These are phyloP conservation scores for Mycena metata DNA, from an alignment of 768 basidiomycete species.

Conservation along the genomic window DNA sequence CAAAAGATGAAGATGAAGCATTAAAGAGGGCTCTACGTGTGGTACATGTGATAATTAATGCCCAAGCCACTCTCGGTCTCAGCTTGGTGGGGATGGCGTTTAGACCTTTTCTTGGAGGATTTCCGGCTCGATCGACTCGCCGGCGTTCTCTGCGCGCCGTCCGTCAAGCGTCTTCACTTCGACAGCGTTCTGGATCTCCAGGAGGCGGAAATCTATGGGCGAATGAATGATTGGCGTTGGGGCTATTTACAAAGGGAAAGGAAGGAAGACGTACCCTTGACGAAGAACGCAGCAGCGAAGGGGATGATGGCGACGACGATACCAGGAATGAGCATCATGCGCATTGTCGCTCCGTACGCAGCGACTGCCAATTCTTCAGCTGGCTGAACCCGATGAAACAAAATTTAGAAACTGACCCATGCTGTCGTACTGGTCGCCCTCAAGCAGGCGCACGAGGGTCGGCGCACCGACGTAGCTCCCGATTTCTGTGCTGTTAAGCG, in stretches of 20 bases:
- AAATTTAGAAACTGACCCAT: constrained; percentile 50
- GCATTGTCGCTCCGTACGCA: constrained; percentile 55
- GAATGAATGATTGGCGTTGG: not conserved
- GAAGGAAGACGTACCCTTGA: constrained; percentile 50
- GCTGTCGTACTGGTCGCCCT: constrained; percentile 55
- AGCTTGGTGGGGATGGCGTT: not conserved
- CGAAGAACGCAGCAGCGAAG: constrained; percentile 56
- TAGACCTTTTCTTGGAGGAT: constrained; percentile 28
- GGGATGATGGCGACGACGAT: constrained; percentile 61
- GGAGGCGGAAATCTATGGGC: constrained; percentile 58
- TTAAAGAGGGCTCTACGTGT: not conserved
- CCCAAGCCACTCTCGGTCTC: too few relatives aligned
- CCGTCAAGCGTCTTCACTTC: constrained; percentile 49
- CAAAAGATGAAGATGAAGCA: not conserved
- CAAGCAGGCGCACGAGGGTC: constrained; percentile 56
- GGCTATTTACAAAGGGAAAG: not conserved
- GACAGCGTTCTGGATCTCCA: constrained; percentile 69
- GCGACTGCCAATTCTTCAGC: constrained; percentile 16
- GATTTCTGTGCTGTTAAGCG: constrained; percentile 47
- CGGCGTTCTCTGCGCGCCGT: constrained; percentile 31
- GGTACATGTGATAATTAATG: too few relatives aligned
- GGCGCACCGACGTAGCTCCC: constrained; percentile 55
- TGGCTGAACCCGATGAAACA: too few relatives aligned
- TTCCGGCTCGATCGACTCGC: constrained; percentile 36
- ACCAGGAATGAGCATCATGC: constrained; percentile 57